Base-by-base conservation (phyloP, 2,329 filamentous ascomycete genomes). In the Geoglossum cookeanum region DNA sequence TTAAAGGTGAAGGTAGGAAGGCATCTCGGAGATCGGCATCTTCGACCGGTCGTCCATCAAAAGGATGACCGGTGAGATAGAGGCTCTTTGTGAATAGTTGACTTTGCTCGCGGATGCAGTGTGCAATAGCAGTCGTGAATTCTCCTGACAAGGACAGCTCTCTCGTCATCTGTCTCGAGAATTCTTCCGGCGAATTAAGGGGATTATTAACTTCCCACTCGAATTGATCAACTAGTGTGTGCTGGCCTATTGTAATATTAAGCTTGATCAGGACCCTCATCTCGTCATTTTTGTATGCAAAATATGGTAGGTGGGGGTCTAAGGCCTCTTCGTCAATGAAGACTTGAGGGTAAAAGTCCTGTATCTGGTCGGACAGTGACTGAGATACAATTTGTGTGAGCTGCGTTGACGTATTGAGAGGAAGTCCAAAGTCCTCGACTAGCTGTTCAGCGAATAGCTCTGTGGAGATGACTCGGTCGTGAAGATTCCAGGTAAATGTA, bases 131-230 rank as follows among this genome's bases (percentile, higher is more conserved):
- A 0, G 92, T 98, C 1, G 88, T 90, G 65, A 98, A 98, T 69
- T 98, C 92, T 61, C 92, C 92, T 0, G 87, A 88, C 17, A 98
- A 77, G 3, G 90, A 90, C 30, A 98, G 77, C 65, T 98, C 92
- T 59, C 82, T 80, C 0, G 90, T 83, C 87, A 97, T 94, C 67
- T 83, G 83, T 60, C 80, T 75, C 30, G 92, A 92, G 68, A 98
- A 98, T 58, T 94, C 88, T 70, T 98, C 92, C 1, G 92, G 89
- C 0, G 86, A 94, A 68, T 98, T 98, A 57, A 84, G 74, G 0
- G 90, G 85, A 68, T 95, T 94, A 70, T 97, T 97, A 67, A 97
- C 89, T 64, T 98, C 92, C 92, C 92, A 98, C 70, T 98, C 92
- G 60, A 98, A 97, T 68, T 97, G 92, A 65, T 98, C 92, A 39